These are phyloP conservation scores for Mycocentrospora acerina DNA, from an alignment of 2,329 filamentous ascomycete species.

Conservation along the genomic window DNA sequence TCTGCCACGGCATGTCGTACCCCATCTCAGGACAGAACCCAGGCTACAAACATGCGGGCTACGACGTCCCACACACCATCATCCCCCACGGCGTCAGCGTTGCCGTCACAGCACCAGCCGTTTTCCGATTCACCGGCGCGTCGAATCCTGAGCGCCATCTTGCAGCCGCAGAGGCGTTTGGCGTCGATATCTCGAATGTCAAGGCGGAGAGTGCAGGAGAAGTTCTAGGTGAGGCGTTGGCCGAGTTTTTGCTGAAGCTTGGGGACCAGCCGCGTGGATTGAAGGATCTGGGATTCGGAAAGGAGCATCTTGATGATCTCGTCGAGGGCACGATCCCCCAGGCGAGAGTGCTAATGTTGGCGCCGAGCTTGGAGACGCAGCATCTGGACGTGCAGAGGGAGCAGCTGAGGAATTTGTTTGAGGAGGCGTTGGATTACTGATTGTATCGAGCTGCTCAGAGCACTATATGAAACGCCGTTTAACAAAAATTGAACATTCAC, in stretches of 20 bases:
- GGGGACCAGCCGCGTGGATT: constrained; percentile 90
- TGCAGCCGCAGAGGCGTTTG: constrained; percentile 84
- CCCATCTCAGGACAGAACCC: constrained; percentile 95
- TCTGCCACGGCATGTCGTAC: constrained; percentile 92
- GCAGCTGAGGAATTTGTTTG: constrained; percentile 50
- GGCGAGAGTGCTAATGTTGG: constrained; percentile 84
- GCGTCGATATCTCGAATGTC: constrained; percentile 83
- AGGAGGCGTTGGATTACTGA: constrained; percentile 48
- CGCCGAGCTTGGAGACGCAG: constrained; percentile 67
- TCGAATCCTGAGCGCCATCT: constrained; percentile 93
- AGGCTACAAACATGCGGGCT: constrained; percentile 85
- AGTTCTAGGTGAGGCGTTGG: constrained; percentile 79
- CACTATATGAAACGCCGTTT: neutral
- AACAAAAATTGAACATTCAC: too few relatives aligned
- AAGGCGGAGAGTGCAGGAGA: constrained; percentile 89
- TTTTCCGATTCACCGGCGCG: constrained; percentile 89
- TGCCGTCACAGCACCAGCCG: constrained; percentile 87
- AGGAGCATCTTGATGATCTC: constrained; percentile 73
- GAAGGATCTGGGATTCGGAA: constrained; percentile 77
- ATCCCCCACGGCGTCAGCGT: constrained; percentile 97
- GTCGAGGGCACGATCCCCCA: constrained; percentile 96
- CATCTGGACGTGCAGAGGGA: constrained; percentile 52
- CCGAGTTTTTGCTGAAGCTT: constrained; percentile 75
- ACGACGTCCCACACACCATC: constrained; percentile 72
- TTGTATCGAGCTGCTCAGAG: neutral